Percentiles rank a stretch among this genome's conserved stretches.
Evolutionary conservation across 164 flowering plant species (phyloP).

Genomic region (Litsea cubeba): DNA sequence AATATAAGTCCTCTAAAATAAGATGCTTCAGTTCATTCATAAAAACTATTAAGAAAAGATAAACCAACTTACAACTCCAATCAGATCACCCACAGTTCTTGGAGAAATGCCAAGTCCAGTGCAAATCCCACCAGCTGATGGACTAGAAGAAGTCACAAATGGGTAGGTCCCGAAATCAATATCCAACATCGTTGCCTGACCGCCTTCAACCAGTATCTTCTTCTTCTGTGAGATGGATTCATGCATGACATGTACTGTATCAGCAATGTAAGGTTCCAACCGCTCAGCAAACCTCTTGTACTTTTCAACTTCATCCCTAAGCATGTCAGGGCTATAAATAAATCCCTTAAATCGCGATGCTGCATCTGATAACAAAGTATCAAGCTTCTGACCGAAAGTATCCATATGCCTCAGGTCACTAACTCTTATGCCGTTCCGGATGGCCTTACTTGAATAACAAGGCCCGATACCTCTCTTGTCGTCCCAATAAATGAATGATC

Average conservation of each 20-base stretch:
- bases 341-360: constrained; percentile 73
- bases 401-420: constrained; percentile 96
- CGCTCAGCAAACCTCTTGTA: constrained; percentile 85
- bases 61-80: constrained; percentile 73
- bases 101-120: constrained; percentile 98
- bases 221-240: constrained; percentile 68
- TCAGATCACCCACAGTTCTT: constrained; percentile 72
- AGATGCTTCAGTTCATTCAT: background rate
- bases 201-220: constrained; percentile 95
- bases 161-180: constrained; percentile 98
- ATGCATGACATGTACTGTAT: constrained; percentile 77
- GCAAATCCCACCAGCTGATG: constrained; percentile 99
- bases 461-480: constrained; percentile 95
- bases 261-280: constrained; percentile 84
- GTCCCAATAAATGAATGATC: constrained; percentile 90
- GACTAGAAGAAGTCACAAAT: constrained; percentile 93
- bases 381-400: constrained; percentile 84
- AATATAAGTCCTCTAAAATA: background rate
- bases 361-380: constrained; percentile 74
- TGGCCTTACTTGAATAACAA: constrained; percentile 81
- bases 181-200: constrained; percentile 98
- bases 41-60: background rate
- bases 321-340: constrained; percentile 56
- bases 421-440: constrained; percentile 87
- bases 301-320: constrained; percentile 72